Percentiles rank a stretch among this genome's conserved stretches.
These are phyloP conservation scores for Aurinia saxatilis DNA, from an alignment of 345 rosid species.

Conservation along the genomic window DNA sequence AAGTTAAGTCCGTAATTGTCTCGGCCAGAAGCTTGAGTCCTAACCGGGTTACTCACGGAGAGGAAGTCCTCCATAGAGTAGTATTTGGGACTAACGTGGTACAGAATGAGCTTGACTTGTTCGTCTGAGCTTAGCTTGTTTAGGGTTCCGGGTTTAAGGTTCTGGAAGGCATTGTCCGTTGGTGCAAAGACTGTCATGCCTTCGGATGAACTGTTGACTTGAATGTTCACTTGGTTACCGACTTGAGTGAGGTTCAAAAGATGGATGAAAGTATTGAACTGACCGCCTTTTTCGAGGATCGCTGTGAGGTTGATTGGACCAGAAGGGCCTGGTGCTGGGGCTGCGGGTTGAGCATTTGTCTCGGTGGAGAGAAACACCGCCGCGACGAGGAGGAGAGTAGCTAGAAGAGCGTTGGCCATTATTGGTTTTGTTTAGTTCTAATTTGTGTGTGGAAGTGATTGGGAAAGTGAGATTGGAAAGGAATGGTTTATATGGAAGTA, in stretches of 20 bases:
- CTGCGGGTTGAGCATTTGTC: slow-evolving; percentile 27
- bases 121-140: slow-evolving; percentile 39
- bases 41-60: slow-evolving; percentile 69
- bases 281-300: slow-evolving; percentile 63
- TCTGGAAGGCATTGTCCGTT: slow-evolving; percentile 79
- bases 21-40: slow-evolving; percentile 56
- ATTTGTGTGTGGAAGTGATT: not conserved
- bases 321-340: slow-evolving; percentile 53
- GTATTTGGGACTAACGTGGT: slow-evolving; percentile 56
- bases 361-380: slow-evolving; percentile 18
- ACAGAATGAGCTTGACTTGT: slow-evolving; percentile 55
- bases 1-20: slow-evolving; percentile 62
- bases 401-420: slow-evolving; percentile 38
- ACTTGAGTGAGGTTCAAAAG: slow-evolving; percentile 53
- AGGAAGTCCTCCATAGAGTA: slow-evolving; percentile 44
- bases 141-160: slow-evolving; percentile 49
- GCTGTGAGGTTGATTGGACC: slow-evolving; percentile 71
- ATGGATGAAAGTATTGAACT: slow-evolving; percentile 47
- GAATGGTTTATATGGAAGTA: slow-evolving; percentile 17
- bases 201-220: slow-evolving; percentile 63
- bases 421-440: not conserved
- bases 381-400: slow-evolving; percentile 28
- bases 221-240: slow-evolving; percentile 48
- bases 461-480: slow-evolving; percentile 1
- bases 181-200: slow-evolving; percentile 85